Percentiles rank a stretch among this genome's conserved stretches.
phyloP scores from a whole-genome alignment of 768 basidiomycete species.

The Porpolomopsis calyptriformis region DNA sequence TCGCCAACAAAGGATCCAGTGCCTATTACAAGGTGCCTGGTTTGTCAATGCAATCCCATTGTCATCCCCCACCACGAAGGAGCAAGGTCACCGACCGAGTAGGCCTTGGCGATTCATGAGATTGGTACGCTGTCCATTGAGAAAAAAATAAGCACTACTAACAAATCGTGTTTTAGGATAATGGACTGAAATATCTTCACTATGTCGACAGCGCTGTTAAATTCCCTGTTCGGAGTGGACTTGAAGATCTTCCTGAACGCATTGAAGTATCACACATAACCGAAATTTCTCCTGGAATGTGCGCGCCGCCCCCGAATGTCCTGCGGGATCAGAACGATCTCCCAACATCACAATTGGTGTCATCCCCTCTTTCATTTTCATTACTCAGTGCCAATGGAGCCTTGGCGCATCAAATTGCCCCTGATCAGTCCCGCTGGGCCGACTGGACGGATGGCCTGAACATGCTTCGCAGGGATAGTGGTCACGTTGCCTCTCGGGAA shows the following conservation, averaged over 20 bases:
- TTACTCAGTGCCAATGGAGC: conserved; percentile 62
- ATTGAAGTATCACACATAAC: conserved; percentile 73
- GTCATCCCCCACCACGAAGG: conserved; percentile 34
- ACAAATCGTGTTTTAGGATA: conserved; percentile 42
- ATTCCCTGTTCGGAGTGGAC: conserved; percentile 65
- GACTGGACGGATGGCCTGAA: conserved; percentile 94
- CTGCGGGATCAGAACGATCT: conserved; percentile 52
- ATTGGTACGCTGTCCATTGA: conserved; percentile 36
- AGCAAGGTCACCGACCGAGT: conserved; percentile 43
- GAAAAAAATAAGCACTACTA: not conserved
- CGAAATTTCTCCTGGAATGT: conserved; percentile 70
- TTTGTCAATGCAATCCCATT: conserved; percentile 71
- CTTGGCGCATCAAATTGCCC: conserved; percentile 69
- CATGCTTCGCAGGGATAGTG: conserved; percentile 72
- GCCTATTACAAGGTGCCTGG: conserved; percentile 84
- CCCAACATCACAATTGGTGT: conserved; percentile 36
- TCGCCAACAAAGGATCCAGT: conserved; percentile 78
- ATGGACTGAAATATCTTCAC: conserved; percentile 69
- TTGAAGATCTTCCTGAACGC: conserved; percentile 81
- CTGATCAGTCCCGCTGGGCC: conserved; percentile 70
- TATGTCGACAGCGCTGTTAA: conserved; percentile 76
- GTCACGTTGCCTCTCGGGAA: conserved; percentile 75
- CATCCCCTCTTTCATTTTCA: conserved; percentile 70
- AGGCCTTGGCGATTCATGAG: conserved; percentile 83
- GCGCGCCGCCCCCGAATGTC: conserved; percentile 56